Base-by-base conservation (phyloP, 441 rosid genomes). In the Corymbia citriodora region DNA sequence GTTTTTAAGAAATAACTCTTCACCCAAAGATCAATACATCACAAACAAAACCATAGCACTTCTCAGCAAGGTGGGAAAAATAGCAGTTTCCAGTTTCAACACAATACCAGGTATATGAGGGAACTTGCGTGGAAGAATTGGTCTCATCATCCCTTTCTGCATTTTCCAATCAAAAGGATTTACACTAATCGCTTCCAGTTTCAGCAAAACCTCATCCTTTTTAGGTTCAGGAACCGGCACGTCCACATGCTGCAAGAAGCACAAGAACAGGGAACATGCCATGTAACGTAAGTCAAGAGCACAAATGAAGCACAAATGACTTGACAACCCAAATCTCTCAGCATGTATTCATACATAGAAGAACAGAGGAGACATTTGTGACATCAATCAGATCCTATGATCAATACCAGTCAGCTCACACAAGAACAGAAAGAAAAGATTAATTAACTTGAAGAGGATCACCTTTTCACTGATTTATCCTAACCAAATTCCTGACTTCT, bases 131-230 rank as follows among this genome's bases (percentile, higher is more conserved):
- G 98, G 98, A 10, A 94, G 52, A 85, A 96, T 23, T 31, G 96
- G 97, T 15, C 97, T 90, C 33, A 94, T 55, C 91, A 92, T n/a
- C 89, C 98, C 97, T 91, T 96, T 95, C 85, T 95, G 99, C 7
- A 93, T 92, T 89, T 93, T 96, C 98, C 96, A 94, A 89, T 96
- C 98, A 63, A 91, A 88, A 17, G 99, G 96, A 91, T 96, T 95
- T 13, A 96, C 3, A 93, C 93, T 93, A 89, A 92, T 90, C 9
- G 97, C 98, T 92, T 96, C 97, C 33, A 95, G 5, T 89, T 92
- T 96, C 49, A 97, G 18, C 87, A 94, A 92, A 59, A 95, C 92
- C 91, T 96, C 97, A 50, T 92, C 94, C 54, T 87, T 91, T 53
- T 93, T 91, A 2, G 96, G 94, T 25, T 87, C 49, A 10, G 97